These are phyloP conservation scores for Leccinellum albellum DNA, from an alignment of 768 basidiomycete genomes.

Conservation along the genomic window DNA sequence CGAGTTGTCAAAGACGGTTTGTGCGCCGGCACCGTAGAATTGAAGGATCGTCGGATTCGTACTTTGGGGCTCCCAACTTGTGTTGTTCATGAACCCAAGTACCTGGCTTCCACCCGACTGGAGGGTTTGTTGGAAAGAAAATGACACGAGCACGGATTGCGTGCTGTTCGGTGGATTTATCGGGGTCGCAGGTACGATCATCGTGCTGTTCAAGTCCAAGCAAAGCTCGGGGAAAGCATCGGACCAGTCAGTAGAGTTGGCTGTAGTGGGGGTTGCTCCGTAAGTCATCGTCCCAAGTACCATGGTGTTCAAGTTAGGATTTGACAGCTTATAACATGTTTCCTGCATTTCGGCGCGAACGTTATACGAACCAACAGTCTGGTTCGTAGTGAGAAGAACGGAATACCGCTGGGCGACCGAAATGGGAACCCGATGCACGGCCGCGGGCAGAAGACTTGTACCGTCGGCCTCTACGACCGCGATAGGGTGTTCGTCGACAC, in stretches of 20 bases:
- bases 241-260: constrained; percentile 27
- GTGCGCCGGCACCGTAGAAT: constrained; percentile 21
- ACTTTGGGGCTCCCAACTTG: constrained; percentile 24
- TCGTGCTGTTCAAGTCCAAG: constrained; percentile 27
- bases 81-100: constrained; percentile 26
- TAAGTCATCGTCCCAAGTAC: constrained; percentile 30
- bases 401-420: constrained; percentile 49
- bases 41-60: constrained; percentile 30
- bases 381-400: constrained; percentile 43
- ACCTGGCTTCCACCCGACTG: constrained; percentile 25
- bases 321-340: constrained; percentile 29
- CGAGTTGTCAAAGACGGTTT: constrained; percentile 23
- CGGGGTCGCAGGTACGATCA: constrained; percentile 25
- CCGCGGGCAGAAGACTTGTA: constrained; percentile 36
- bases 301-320: constrained; percentile 26
- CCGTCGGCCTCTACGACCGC: constrained; percentile 50
- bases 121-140: constrained; percentile 26
- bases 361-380: constrained; percentile 33
- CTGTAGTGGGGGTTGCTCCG: constrained; percentile 22
- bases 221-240: constrained; percentile 23
- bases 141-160: constrained; percentile 10
- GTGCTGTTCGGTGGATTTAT: constrained; percentile 30
- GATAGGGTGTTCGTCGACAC: constrained; percentile 44
- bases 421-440: constrained; percentile 38
- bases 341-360: constrained; percentile 38